phyloP scores from a whole-genome alignment of 2,329 filamentous ascomycete species.

The Lojkania enalia region DNA sequence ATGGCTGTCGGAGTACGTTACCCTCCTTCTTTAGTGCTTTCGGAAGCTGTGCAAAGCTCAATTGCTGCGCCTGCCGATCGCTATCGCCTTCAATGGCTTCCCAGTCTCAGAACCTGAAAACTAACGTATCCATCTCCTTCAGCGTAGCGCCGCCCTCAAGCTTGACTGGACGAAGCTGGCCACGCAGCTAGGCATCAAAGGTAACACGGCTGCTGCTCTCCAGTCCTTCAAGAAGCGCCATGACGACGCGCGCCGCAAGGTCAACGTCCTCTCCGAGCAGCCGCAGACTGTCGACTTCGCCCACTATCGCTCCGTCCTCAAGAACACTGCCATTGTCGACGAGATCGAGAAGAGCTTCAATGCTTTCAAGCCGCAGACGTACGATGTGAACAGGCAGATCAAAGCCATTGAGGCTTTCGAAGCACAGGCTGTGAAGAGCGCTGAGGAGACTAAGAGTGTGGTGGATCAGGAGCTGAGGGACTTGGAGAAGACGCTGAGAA shows the following conservation, averaged over 20 bases:
- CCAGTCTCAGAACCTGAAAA: conserved; percentile 25
- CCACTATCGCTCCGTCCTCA: conserved; percentile 87
- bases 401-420: conserved; percentile 99
- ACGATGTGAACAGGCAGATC: conserved; percentile 90
- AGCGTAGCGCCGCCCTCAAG: conserved; percentile 99
- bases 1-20: conserved; percentile 50
- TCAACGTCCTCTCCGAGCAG: conserved; percentile 80
- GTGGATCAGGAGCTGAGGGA: conserved; percentile 95
- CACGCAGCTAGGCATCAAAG: conserved; percentile 91
- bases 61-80: conserved; percentile 37
- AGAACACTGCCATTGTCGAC: conserved; percentile 94
- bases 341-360: conserved; percentile 97
- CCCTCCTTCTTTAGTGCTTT: conserved; percentile 14
- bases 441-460: conserved; percentile 93
- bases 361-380: conserved; percentile 87
- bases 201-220: conserved; percentile 88
- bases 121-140: conserved; percentile 40
- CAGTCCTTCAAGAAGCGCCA: conserved; percentile 99
- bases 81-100: conserved; percentile 32
- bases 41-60: conserved; percentile 28
- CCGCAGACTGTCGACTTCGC: conserved; percentile 88
- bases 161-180: conserved; percentile 98
- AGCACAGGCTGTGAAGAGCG: conserved; percentile 94
- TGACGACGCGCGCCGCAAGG: conserved; percentile 95
- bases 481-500: conserved; percentile 90